Evolutionary conservation across 208 protist genomes (phyloP).

Genomic region (Histomonas meleagridis): DNA sequence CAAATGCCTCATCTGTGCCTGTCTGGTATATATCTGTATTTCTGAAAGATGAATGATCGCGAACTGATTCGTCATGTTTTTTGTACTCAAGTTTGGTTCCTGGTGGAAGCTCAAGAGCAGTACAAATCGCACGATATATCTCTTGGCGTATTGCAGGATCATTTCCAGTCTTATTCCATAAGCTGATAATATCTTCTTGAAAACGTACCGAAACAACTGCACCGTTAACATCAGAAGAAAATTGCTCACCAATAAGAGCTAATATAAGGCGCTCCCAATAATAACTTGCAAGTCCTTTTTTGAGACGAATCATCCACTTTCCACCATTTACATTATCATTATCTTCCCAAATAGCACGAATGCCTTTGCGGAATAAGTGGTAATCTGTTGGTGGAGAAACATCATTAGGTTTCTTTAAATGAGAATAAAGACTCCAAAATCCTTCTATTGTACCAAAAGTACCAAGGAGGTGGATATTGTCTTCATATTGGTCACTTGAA

Average conservation of each 20-base stretch:
- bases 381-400: neutral
- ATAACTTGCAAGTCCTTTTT: neutral
- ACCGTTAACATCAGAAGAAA: neutral
- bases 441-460: conserved; percentile 12
- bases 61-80: neutral
- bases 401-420: neutral
- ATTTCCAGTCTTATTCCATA: neutral
- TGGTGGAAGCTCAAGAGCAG: neutral
- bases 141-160: neutral
- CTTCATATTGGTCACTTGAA: neutral
- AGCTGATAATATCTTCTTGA: conserved; percentile 10
- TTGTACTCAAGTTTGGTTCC: conserved; percentile 23
- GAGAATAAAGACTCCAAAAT: neutral
- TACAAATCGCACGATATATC: neutral
- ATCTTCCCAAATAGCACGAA: conserved; percentile 41
- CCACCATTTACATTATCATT: conserved; percentile 37
- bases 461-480: neutral
- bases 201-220: neutral
- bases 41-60: conserved; percentile 34
- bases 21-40: conserved; percentile 21
- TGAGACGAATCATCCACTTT: conserved; percentile 36
- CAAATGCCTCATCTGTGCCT: neutral
- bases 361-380: conserved; percentile 35
- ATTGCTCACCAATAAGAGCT: conserved; percentile 17
- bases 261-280: conserved; percentile 15